phyloP scores from a whole-genome alignment of 352 stramenopile species.

The Globisporangium nagaii region DNA sequence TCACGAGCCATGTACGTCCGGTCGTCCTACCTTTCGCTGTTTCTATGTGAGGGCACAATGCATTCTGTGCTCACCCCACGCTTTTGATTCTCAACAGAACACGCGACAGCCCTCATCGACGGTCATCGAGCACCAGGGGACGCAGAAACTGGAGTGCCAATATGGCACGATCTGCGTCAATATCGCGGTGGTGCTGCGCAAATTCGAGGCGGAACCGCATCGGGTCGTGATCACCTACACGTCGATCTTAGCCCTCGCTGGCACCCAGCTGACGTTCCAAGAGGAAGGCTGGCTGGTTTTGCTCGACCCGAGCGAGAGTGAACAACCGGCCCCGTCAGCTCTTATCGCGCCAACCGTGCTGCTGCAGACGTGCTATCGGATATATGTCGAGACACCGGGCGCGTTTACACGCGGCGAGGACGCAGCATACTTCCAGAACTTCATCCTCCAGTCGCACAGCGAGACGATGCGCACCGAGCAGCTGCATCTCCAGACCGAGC shows the following conservation, averaged over 20 bases:
- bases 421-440: conserved; percentile 5
- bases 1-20: background rate
- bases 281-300: background rate
- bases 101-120: no score
- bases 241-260: background rate
- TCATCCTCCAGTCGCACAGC: background rate
- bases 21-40: no score
- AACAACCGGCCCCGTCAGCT: no score
- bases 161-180: background rate
- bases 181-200: background rate
- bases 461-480: background rate
- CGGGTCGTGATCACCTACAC: background rate
- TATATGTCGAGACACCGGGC: background rate
- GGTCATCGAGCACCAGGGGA: background rate
- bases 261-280: background rate
- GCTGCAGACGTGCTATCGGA: background rate
- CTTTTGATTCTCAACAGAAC: no score
- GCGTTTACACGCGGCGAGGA: no score
- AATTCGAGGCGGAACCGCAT: background rate
- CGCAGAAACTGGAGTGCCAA: background rate
- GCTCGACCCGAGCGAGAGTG: background rate
- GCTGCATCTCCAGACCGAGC: background rate
- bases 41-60: no score
- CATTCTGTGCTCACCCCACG: no score
- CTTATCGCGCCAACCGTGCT: background rate